phyloP scores from a whole-genome alignment of 2,329 filamentous ascomycete genomes.

The Dendryphion nanum region DNA sequence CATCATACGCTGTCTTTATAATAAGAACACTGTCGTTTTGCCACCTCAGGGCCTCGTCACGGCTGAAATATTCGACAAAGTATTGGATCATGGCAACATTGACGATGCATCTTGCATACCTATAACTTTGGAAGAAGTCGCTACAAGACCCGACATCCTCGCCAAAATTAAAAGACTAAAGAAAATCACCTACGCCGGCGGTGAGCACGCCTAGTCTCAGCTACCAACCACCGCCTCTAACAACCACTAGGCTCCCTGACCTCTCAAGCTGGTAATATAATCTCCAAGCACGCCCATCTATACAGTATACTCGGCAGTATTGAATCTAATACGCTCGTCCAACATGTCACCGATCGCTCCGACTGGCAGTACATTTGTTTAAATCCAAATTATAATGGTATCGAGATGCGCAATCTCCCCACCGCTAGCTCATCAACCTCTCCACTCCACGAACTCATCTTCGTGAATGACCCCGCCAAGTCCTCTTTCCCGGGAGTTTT shows the following conservation, averaged over 20 bases:
- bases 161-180: constrained; percentile 15
- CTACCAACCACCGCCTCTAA: neutral
- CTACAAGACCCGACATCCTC: constrained; percentile 14
- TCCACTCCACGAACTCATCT: constrained; percentile 20
- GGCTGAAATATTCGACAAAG: constrained; percentile 12
- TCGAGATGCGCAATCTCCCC: constrained; percentile 17
- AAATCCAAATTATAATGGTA: constrained; percentile 17
- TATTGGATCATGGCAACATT: constrained; percentile 18
- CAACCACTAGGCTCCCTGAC: constrained; percentile 15
- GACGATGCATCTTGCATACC: constrained; percentile 18
- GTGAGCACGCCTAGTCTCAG: constrained; percentile 6
- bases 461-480: constrained; percentile 11
- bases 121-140: constrained; percentile 20
- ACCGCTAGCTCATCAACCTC: constrained; percentile 7
- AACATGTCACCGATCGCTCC: constrained; percentile 20
- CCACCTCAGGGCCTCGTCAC: constrained; percentile 16
- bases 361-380: constrained; percentile 26
- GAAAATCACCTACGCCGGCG: constrained; percentile 20
- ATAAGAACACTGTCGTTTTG: constrained; percentile 16
- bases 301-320: constrained; percentile 17
- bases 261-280: constrained; percentile 13
- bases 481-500: constrained; percentile 19
- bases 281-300: constrained; percentile 16
- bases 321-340: constrained; percentile 16
- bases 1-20: constrained; percentile 14